A percentile compares a stretch with the other conserved stretches of the same genome.
These are phyloP conservation scores for Aureobasidium sp. DNA, from an alignment of 2,329 filamentous ascomycete genomes.

Conservation along the genomic window DNA sequence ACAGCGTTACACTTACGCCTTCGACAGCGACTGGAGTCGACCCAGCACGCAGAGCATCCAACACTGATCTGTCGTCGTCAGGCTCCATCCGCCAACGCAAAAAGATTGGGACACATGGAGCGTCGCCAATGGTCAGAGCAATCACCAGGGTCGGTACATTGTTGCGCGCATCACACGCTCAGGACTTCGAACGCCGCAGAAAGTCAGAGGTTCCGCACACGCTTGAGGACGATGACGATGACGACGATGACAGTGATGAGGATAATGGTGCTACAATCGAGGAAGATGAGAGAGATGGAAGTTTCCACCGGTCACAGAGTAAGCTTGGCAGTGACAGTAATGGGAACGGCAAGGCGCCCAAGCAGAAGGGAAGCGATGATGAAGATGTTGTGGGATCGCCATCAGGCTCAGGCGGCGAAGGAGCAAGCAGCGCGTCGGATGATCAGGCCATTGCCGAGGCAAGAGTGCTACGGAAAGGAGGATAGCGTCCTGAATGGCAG, in stretches of 20 bases:
- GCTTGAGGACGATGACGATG: conserved; percentile 25
- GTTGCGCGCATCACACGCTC: conserved; percentile 75
- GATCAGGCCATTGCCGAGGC: neutral
- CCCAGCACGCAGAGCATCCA: neutral
- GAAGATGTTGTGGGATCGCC: neutral
- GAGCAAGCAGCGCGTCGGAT: conserved; percentile 3
- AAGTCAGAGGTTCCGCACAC: conserved; percentile 37
- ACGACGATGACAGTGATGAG: conserved; percentile 29
- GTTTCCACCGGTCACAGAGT: neutral
- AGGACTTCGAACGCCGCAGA: conserved; percentile 82
- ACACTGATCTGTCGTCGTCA: neutral
- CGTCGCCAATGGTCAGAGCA: conserved; percentile 32
- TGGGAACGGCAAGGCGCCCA: neutral
- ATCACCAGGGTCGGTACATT: conserved; percentile 54
- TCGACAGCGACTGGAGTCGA: conserved; percentile 15
- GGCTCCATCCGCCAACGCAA: conserved; percentile 14
- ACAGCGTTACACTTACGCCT: neutral
- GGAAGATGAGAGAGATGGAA: neutral
- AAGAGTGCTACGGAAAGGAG: neutral
- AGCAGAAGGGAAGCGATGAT: neutral
- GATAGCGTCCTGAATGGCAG: neutral
- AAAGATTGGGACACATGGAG: conserved; percentile 19
- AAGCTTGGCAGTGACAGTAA: neutral
- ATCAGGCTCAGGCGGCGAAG: conserved; percentile 2
- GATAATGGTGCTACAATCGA: neutral